A percentile compares a stretch with the other conserved stretches of the same genome.
phyloP scores from a whole-genome alignment of 352 stramenopile species.

The Pythium graminicola region DNA sequence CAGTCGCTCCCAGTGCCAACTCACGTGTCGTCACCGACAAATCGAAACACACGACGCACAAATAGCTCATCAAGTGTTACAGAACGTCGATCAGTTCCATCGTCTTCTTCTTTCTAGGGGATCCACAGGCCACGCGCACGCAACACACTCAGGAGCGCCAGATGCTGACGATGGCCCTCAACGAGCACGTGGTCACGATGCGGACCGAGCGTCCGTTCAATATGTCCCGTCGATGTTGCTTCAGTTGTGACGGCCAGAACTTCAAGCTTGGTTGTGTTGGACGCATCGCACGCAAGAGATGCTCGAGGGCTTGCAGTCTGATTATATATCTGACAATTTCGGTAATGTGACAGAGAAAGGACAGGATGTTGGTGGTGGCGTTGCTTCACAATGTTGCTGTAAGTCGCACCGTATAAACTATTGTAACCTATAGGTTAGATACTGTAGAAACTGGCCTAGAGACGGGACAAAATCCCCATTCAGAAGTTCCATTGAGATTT shows the following conservation, averaged over 20 bases:
- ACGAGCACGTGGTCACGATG: slow-evolving; percentile 1
- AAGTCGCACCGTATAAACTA: too few relatives aligned
- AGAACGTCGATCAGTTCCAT: background rate
- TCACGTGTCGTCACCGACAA: too few relatives aligned
- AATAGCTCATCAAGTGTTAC: too few relatives aligned
- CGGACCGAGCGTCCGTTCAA: background rate
- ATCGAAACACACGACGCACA: too few relatives aligned
- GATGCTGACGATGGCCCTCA: background rate
- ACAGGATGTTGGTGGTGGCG: background rate
- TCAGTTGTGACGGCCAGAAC: background rate
- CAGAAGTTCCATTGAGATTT: too few relatives aligned
- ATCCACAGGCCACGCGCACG: background rate
- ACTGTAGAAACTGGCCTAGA: too few relatives aligned
- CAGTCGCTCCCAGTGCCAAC: background rate
- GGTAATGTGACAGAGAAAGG: too few relatives aligned
- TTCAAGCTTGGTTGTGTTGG: background rate
- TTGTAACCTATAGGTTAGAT: too few relatives aligned
- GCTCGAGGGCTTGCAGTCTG: background rate
- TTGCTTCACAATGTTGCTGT: too few relatives aligned
- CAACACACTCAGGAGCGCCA: slow-evolving; percentile 5
- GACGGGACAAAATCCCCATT: too few relatives aligned
- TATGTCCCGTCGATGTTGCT: background rate
- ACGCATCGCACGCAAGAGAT: slow-evolving; percentile 2
- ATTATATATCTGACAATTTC: background rate
- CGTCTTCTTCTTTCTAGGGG: too few relatives aligned